phyloP scores from a whole-genome alignment of 2,329 filamentous ascomycete genomes.

The Rosellinia necatrix region DNA sequence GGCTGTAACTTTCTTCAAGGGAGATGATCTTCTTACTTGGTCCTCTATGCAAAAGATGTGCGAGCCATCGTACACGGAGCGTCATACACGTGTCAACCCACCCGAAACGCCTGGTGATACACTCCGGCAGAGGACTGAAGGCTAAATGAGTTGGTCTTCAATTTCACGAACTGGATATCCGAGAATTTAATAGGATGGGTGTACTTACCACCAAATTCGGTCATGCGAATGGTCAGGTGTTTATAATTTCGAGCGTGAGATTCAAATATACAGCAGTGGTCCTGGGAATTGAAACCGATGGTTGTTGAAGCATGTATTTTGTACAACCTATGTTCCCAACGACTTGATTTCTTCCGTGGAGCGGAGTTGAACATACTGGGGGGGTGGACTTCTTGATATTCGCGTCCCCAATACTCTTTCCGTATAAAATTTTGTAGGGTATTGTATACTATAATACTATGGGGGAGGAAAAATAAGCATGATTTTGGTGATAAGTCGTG shows the following conservation, averaged over 20 bases:
- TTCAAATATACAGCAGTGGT: constrained; percentile 83
- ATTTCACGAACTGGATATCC: not conserved
- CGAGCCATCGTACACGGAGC: constrained; percentile 89
- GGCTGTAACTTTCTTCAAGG: not conserved
- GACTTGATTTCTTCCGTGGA: constrained; percentile 92
- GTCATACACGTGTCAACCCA: constrained; percentile 79
- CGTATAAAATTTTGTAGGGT: constrained; percentile 80
- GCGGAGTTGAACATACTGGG: constrained; percentile 96
- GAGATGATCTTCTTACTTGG: constrained; percentile 39
- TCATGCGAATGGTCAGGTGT: constrained; percentile 81
- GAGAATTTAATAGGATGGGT: not conserved
- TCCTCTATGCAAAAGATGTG: constrained; percentile 80
- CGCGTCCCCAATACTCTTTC: constrained; percentile 88
- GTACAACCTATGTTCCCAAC: constrained; percentile 68
- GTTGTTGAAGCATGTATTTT: not conserved
- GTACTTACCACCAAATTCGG: constrained; percentile 70
- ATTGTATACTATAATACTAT: constrained; percentile 93
- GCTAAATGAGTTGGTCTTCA: constrained; percentile 34
- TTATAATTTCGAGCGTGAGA: constrained; percentile 75
- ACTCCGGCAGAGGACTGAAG: constrained; percentile 73
- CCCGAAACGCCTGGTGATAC: constrained; percentile 81
- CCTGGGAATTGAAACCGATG: constrained; percentile 72
- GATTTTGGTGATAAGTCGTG: constrained; percentile 91
- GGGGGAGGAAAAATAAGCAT: constrained; percentile 88
- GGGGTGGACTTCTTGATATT: constrained; percentile 92